Base-by-base conservation (phyloP, 495 filamentous ascomycete genomes). In the Hypoxylon perforatum region DNA sequence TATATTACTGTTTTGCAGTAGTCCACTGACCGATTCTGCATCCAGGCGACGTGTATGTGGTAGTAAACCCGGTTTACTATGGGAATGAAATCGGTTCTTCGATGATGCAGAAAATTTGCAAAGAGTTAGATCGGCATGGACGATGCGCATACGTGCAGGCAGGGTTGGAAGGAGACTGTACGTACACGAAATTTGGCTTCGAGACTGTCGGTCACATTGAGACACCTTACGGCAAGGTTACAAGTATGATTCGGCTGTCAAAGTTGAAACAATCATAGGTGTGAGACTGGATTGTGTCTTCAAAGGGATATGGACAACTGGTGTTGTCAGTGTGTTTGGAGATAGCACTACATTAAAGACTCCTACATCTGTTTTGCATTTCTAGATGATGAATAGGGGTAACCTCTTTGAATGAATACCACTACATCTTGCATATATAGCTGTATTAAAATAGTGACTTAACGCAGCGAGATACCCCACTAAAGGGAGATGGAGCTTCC, bases 41-140 rank as follows among this genome's bases (percentile, higher is more conserved):
- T 67, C 48, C 55, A 61, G 50, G 63, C 58, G 22, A 68, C 59
- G 18, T 63, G 58, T 47, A 68, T 68, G 65, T 68, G 65, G 65
- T 59, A 11, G 65, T 63, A 48, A 38, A 53, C 53, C 59, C 65
- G 47, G 48, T 53, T 14, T 58, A 68, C 47, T 59, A 68, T 44
- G 59, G 59, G 35, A 44, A 68, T 53, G 65, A 52, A 28, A 68
- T 68, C 30, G 65, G 65, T 44, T 68, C 65, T 15, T 48, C 47
- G 59, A 62, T 68, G 58, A 63, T 68, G 65, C 51, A 58, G 59
- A 33, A 18, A 12, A 52, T 68, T 53, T 63, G 65, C 21, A 30
- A 58, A 52, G 53, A 68, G 30, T 53, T 22, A 8, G 59, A 63
- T 41, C 52, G 53, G 52, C 50, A 68, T 57, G 65, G 57, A 59